Evolutionary conservation across 371 early-diverging fungal species (phyloP).

Genomic region (Mycotypha africana): DNA sequence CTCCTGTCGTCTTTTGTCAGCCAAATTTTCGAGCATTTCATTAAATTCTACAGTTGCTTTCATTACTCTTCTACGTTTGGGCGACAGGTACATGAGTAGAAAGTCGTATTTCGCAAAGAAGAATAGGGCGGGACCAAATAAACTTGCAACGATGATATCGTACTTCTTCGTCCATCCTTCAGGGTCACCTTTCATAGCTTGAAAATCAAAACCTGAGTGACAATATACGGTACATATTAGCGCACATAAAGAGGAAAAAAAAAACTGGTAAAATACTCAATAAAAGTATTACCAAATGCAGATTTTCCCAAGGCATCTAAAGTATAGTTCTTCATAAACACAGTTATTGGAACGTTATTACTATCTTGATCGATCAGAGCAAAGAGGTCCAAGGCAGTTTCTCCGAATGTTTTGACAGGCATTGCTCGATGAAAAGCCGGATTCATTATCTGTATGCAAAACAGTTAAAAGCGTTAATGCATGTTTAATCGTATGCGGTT

Average conservation of each 20-base stretch:
- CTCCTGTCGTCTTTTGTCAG: conserved; percentile 7
- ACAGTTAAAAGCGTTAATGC: not conserved
- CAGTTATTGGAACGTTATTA: conserved; percentile 2
- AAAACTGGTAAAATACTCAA: not conserved
- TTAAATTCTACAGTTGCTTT: conserved; percentile 4
- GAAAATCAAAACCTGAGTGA: conserved; percentile 32
- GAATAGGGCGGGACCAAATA: conserved; percentile 11
- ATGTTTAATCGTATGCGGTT: not conserved
- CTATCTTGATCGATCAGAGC: conserved; percentile 14
- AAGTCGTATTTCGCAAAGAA: conserved; percentile 8
- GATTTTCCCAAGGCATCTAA: conserved; percentile 31
- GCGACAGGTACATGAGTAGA: conserved; percentile 1
- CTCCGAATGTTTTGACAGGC: conserved; percentile 26
- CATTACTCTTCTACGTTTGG: conserved; percentile 1
- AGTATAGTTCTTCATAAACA: conserved; percentile 20
- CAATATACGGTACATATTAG: no score
- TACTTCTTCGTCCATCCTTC: conserved; percentile 26
- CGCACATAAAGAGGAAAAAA: not conserved
- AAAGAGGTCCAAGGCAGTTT: conserved; percentile 12
- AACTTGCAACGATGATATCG: conserved; percentile 3
- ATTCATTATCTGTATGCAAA: conserved; percentile 19
- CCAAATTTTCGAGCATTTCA: conserved; percentile 5
- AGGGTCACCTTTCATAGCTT: conserved; percentile 17
- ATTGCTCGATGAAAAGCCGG: conserved; percentile 32
- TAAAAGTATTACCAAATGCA: conserved; percentile 22